Base-by-base conservation (phyloP, 2,329 filamentous ascomycete genomes). In the Pezicula carpinea region DNA sequence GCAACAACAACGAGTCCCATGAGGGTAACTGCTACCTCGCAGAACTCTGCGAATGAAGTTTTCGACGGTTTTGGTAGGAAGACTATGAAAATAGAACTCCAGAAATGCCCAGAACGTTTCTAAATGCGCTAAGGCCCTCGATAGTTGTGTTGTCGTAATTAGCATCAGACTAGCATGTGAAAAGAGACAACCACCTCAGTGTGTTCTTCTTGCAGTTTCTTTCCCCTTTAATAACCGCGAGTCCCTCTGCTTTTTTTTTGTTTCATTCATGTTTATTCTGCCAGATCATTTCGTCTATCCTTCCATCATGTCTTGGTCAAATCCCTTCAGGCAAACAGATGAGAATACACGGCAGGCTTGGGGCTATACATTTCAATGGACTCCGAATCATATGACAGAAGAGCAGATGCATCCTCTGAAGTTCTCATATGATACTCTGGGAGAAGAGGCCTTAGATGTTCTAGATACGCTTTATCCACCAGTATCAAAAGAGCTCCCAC, bases 351-450 rank as follows among this genome's bases (percentile, higher is more conserved):
- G 47, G 17, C 29, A 22, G 33, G 44, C 44, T 53, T 89, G 83
- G 80, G 83, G 79, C 17, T 78, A 87, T 59, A 76, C 73, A 6
- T 90, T 91, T 61, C 76, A 82, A 56, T 83, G 85, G 74, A 87
- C 85, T 1, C 63, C 75, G 5, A 65, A 81, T 3, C 87, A 92
- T 62, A 67, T 79, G 15, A 79, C 77, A 2, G 65, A 71, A 6
- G 75, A 83, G 46, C 69, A 88, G 57, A 67, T 83, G 33, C 65
- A 76, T 45, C 77, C 76, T 3, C 61, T 86, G 53, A 83, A 82
- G 42, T 75, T 79, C 48, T 77, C 78, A 1, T 91, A 87, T 60
- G 88, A 92, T 64, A 72, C 70, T 6, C 68, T 89, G 1, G 85
- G 75, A 26, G 80, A 87, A 53, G 75, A 86, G 49, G 83, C 81